Base-by-base conservation (phyloP, 2,329 filamentous ascomycete genomes). In the Thermomyces lanuginosus region DNA sequence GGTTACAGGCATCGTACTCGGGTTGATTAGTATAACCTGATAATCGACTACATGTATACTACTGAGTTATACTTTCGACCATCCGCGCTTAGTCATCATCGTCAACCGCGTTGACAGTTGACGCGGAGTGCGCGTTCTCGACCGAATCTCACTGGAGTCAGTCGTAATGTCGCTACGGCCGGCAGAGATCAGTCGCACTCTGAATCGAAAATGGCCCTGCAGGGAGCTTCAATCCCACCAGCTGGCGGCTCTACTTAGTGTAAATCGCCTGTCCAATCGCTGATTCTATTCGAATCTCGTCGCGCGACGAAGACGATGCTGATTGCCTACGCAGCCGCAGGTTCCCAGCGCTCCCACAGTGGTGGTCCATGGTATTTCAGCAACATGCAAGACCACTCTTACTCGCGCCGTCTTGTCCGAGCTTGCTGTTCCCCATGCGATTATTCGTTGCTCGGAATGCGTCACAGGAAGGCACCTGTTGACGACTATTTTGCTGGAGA, bases 381-480 rank as follows among this genome's bases (percentile, higher is more conserved):
- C 82, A 2, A 92, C 84, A 0, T 86, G 83, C 21, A 95, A 95
- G 56, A 80, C 72, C 16, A 68, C 69, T 24, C 65, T 92, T 26
- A 61, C 76, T 3, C 61, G 63, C 30, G 61, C 64, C 3, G 64
- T 82, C 9, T 64, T 91, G 10, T 64, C 62, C 7, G 62, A 69
- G 16, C 64, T 77, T 5, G 60, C 64, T 3, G 58, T 56, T 17
- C 46, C 46, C 8, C 47, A 58, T 34, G 49, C 51, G 14, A 39
- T 58, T 27, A 46, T 61, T 25, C 54, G 48, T 19, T 54, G 56
- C 36, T 44, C 49, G 6, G 58, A 61, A 36, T 61, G 56, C 29
- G 56, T 61, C 9, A 58, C 56, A 1, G 52, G 50, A 13, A 47
- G 57, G 21, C 58, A 61, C 41, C 40, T 61, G 6, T 37, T 61